These are phyloP conservation scores for Schizochytrium sp. DNA, from an alignment of 108 stramenopile species.

Conservation along the genomic window DNA sequence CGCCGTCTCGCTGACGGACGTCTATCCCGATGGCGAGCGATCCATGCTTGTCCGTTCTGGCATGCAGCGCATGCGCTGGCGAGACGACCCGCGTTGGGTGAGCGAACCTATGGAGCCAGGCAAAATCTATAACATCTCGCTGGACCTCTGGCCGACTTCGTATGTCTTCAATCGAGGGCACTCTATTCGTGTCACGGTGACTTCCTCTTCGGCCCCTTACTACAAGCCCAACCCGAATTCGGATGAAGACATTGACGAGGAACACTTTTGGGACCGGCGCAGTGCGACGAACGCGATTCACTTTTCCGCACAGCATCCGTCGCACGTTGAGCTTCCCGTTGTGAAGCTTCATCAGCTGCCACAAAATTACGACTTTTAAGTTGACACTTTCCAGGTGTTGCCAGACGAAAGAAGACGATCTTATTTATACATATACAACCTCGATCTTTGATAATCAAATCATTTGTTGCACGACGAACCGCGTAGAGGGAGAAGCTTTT, in stretches of 20 bases:
- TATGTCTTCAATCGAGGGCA: constrained; percentile 28
- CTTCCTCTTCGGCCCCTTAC: constrained; percentile 16
- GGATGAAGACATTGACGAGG: background rate
- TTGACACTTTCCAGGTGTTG: too few relatives aligned
- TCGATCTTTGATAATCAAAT: too few relatives aligned
- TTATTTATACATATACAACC: too few relatives aligned
- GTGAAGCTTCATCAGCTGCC: background rate
- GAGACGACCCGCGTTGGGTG: background rate
- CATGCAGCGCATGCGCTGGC: constrained; percentile 30
- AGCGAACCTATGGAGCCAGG: constrained; percentile 3
- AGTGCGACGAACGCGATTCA: constrained; percentile 18
- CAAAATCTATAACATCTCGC: constrained; percentile 19
- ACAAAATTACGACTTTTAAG: background rate
- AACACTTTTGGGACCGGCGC: background rate
- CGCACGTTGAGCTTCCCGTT: constrained; percentile 17
- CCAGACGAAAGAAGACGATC: too few relatives aligned
- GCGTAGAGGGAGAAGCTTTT: too few relatives aligned
- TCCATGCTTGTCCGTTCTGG: constrained; percentile 18
- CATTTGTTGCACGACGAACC: too few relatives aligned
- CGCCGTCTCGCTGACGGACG: constrained; percentile 23
- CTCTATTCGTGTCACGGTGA: constrained; percentile 16
- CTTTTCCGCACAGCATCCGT: constrained; percentile 1
- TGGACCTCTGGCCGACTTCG: constrained; percentile 30
- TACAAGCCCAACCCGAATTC: constrained; percentile 26
- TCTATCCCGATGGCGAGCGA: constrained; percentile 26